Base-by-base conservation (phyloP, 176 grass and related monocot genomes). In the Musa itinerans region DNA sequence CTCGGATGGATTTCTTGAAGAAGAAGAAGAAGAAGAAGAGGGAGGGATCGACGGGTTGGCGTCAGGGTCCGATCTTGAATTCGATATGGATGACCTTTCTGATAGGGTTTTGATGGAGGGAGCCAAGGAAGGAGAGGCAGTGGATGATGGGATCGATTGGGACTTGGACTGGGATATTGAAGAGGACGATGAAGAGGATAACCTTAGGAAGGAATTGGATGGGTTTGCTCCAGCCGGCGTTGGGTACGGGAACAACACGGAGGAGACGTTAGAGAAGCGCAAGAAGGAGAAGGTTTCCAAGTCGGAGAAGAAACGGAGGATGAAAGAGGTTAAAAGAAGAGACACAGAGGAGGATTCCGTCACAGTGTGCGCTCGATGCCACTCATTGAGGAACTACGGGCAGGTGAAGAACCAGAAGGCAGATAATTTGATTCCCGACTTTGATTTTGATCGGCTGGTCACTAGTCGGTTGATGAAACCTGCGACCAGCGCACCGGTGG, bases 401-500 rank as follows among this genome's bases (percentile, higher is more conserved):
- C 83, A 88, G 76, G 90, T 97, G 49, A 97, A 92, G 84, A 97
- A 97, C n/a, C 73, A 92, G 55, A 88, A 83, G 20, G 89, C 71
- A 0, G 94, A 97, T 54, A 97, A 97, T 71, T 79, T 97, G 66
- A 97, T 97, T 59, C 94, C 94, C 0, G 94, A 97, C 70, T 97
- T 97, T 22, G 94, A 97, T 79, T 97, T 97, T 1, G 90, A 93
- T 54, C 78, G 88, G n/a, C 80, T 93, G 77, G 92, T 97, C 56
- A 88, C 90, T 0, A 88, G 86, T 54, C 86, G 90, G 52, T 63
- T 97, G 82, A 90, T 93, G 87, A 97, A 85, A 71, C 78, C 81
- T 10, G 74, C 86, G 0, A 76, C 87, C 12, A 85, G 89, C 65
- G 72, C 83, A 34, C 88, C 89, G 1, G 87, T 97, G 63, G 83